A percentile compares a stretch with the other conserved stretches of the same genome.
Conservation (phyloP, 1,139 yeast genomes). For the Lizanozyma gosingica region DNA sequence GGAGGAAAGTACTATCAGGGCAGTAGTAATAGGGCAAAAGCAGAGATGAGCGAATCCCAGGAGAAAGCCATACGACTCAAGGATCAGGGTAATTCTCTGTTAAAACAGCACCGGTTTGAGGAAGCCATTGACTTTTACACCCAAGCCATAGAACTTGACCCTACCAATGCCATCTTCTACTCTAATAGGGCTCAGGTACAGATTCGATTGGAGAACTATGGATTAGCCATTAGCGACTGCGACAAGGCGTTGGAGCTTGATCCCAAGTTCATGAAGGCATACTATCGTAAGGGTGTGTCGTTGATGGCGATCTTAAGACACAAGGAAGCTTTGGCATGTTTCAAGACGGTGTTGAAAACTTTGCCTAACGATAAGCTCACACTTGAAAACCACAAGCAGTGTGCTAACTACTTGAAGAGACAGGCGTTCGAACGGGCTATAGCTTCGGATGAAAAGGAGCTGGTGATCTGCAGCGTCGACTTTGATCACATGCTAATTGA, state of each 20-base stretch:
- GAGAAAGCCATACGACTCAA: constrained; percentile 47
- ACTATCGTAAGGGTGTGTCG: constrained; percentile 80
- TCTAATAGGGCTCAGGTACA: constrained; percentile 91
- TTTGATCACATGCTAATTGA: constrained; percentile 48
- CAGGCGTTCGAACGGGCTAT: constrained; percentile 85
- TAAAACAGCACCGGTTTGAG: constrained; percentile 53
- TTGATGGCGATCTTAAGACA: constrained; percentile 68
- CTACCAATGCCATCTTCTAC: constrained; percentile 61
- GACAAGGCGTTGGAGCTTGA: constrained; percentile 62
- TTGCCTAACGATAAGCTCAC: constrained; percentile 71
- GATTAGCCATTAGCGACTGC: constrained; percentile 74
- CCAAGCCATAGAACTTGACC: constrained; percentile 64
- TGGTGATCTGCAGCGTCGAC: constrained; percentile 31
- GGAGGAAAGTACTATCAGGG: too few species aligned
- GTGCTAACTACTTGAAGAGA: constrained; percentile 59
- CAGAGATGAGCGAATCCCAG: constrained; percentile 5
- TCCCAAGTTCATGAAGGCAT: constrained; percentile 62
- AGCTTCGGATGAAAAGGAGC: constrained; percentile 45
- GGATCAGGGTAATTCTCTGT: constrained; percentile 63
- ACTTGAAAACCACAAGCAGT: constrained; percentile 50
- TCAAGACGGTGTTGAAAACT: constrained; percentile 50
- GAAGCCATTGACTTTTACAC: constrained; percentile 68
- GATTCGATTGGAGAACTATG: constrained; percentile 78
- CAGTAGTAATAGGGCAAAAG: too few species aligned
- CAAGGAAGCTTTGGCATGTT: constrained; percentile 65